Conservation (phyloP, 305 asterid species). For the Fraxinus ornus region DNA sequence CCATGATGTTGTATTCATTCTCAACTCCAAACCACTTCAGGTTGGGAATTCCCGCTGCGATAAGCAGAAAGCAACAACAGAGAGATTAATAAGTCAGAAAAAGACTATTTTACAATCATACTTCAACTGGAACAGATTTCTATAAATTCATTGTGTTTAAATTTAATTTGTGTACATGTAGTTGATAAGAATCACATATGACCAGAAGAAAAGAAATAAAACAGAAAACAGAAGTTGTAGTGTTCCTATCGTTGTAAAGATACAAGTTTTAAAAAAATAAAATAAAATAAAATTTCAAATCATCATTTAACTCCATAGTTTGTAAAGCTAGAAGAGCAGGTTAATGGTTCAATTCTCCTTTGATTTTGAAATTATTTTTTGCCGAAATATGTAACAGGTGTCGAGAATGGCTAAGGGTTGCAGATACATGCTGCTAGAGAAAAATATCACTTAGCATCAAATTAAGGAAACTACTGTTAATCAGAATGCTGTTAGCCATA, state of each 20-base stretch:
- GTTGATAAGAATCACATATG: neutral
- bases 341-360: neutral
- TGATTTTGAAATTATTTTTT: neutral
- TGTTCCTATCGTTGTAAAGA: neutral
- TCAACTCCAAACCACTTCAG: conserved; percentile 63
- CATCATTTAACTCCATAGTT: neutral
- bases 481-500: neutral
- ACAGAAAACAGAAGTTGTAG: neutral
- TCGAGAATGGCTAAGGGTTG: neutral
- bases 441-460: neutral
- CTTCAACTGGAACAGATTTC: neutral
- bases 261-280: neutral
- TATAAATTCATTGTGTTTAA: neutral
- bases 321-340: neutral
- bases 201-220: neutral
- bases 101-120: neutral
- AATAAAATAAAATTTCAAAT: neutral
- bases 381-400: neutral
- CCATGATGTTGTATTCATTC: conserved; percentile 56
- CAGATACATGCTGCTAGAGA: neutral
- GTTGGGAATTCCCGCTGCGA: conserved; percentile 51
- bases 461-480: neutral
- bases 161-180: neutral
- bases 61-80: conserved; percentile 11
- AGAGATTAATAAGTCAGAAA: neutral